phyloP scores from a whole-genome alignment of 495 filamentous ascomycete genomes.

The Hypoxylon perforatum region DNA sequence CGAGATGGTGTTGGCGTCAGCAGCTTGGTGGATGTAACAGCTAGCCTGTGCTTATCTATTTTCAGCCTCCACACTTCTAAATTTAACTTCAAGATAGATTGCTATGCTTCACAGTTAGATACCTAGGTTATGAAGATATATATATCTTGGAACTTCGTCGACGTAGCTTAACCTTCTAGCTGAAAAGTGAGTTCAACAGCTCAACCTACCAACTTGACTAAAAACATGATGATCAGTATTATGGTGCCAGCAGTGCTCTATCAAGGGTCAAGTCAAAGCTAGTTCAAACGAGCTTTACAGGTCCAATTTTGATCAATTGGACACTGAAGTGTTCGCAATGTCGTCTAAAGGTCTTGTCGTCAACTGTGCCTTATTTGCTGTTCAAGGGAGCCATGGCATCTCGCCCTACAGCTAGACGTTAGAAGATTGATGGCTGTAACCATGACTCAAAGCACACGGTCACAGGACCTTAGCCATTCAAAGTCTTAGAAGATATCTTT shows the following conservation, averaged over 20 bases:
- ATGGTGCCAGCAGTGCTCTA: background rate
- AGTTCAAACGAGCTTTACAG: background rate
- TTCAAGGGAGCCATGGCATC: no score
- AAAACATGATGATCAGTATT: background rate
- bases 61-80: conserved; percentile 28
- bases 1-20: conserved; percentile 31
- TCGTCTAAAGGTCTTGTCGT: background rate
- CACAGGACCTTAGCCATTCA: background rate
- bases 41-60: conserved; percentile 1
- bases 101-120: background rate
- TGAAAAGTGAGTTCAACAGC: background rate
- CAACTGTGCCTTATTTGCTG: background rate
- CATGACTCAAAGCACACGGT: background rate
- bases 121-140: no score
- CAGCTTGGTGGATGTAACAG: conserved; percentile 13
- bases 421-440: no score
- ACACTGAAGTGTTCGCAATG: background rate
- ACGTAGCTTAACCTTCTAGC: background rate
- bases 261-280: background rate
- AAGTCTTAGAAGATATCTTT: background rate
- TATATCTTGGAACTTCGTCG: background rate
- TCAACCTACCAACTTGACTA: background rate
- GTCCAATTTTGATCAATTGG: background rate
- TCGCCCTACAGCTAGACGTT: no score
- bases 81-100: conserved; percentile 13